Conservation (phyloP, 1,139 yeast genomes). For the Kodamaea sp. region DNA sequence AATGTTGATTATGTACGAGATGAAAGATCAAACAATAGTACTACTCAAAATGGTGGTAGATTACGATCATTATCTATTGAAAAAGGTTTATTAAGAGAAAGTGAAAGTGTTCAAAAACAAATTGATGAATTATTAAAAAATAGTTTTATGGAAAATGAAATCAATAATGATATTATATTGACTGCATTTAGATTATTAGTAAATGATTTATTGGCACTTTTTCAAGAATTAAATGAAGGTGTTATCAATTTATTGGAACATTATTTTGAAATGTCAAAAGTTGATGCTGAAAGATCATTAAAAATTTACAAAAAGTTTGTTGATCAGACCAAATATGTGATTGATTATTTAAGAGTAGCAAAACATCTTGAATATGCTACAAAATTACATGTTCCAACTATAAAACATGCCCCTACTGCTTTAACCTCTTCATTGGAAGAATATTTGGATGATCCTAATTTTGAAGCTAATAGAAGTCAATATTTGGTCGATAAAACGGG, state of each 20-base stretch:
- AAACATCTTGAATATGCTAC: slow-evolving; percentile 85
- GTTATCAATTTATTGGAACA: slow-evolving; percentile 90
- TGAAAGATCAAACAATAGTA: slow-evolving; percentile 48
- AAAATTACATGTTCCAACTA: slow-evolving; percentile 88
- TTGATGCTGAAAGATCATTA: slow-evolving; percentile 84
- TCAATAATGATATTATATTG: slow-evolving; percentile 76
- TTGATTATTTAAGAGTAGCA: slow-evolving; percentile 82
- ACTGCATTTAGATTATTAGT: slow-evolving; percentile 85
- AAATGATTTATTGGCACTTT: slow-evolving; percentile 77
- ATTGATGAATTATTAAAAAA: slow-evolving; percentile 74
- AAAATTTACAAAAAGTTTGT: slow-evolving; percentile 82
- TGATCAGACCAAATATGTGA: slow-evolving; percentile 81
- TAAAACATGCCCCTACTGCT: slow-evolving; percentile 95
- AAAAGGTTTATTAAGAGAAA: slow-evolving; percentile 80
- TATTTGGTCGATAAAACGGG: slow-evolving; percentile 57
- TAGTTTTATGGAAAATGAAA: slow-evolving; percentile 68
- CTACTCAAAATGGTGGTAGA: slow-evolving; percentile 55
- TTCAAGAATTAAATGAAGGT: slow-evolving; percentile 91
- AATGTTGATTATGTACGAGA: slow-evolving; percentile 77
- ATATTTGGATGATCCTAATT: slow-evolving; percentile 81
- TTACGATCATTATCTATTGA: slow-evolving; percentile 63
- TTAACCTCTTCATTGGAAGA: slow-evolving; percentile 83
- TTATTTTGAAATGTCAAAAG: slow-evolving; percentile 84
- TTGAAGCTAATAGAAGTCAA: slow-evolving; percentile 74
- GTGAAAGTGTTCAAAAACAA: slow-evolving; percentile 80